Conservation (phyloP, 2,329 filamentous ascomycete genomes). For the Trichophaea hybrida region DNA sequence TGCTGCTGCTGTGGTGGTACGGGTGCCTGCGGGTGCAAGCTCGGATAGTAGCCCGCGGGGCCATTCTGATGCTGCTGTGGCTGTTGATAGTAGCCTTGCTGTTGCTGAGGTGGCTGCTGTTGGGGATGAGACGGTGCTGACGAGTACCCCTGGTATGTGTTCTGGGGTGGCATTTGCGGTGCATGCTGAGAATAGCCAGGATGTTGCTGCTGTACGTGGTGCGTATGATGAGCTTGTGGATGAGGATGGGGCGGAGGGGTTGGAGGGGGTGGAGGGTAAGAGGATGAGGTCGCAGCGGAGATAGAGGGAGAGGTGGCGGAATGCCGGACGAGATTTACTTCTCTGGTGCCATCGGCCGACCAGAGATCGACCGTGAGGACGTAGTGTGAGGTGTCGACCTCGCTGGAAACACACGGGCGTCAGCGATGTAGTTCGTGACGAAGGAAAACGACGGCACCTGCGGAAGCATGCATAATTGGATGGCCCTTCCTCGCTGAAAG, state of each 20-base stretch:
- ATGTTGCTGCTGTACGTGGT: constrained; percentile 25
- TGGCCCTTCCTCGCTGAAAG: neutral
- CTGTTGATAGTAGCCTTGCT: constrained; percentile 31
- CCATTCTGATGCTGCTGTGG: neutral
- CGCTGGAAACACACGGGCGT: constrained; percentile 34
- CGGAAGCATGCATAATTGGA: neutral
- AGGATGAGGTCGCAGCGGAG: constrained; percentile 62
- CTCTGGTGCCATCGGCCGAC: constrained; percentile 44
- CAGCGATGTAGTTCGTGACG: neutral
- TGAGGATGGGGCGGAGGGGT: constrained; percentile 26
- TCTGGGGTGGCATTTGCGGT: constrained; percentile 7
- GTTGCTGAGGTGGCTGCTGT: constrained; percentile 29
- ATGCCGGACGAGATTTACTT: constrained; percentile 56
- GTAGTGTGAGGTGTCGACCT: constrained; percentile 54
- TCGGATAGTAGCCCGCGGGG: constrained; percentile 19
- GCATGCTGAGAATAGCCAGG: constrained; percentile 15
- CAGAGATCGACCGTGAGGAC: constrained; percentile 57
- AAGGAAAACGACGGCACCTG: neutral
- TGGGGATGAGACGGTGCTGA: constrained; percentile 19
- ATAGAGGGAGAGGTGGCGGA: constrained; percentile 59
- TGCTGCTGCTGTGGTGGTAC: constrained; percentile 31
- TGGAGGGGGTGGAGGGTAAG: constrained; percentile 46
- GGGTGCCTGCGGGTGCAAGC: constrained; percentile 26
- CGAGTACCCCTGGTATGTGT: constrained; percentile 21
- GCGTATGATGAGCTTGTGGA: constrained; percentile 23